Base-by-base conservation (phyloP, 352 stramenopile species). In the Globisporangium rhizosaccharum region DNA sequence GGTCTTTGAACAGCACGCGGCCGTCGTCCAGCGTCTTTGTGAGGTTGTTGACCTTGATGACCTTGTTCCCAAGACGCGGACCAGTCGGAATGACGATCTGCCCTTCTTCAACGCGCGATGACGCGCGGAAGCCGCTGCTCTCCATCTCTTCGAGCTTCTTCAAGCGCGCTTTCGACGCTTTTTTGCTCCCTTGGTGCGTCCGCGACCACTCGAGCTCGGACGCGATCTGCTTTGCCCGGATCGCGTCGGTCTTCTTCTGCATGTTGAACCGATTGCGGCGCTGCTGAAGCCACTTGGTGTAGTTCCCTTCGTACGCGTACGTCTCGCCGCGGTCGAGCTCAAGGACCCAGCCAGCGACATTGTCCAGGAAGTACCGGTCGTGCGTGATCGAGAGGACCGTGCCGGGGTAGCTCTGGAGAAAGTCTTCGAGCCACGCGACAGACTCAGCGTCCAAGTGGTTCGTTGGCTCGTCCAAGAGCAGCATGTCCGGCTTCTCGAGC, bases 351-450 rank as follows among this genome's bases (percentile, higher is more conserved):
- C 94, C 81, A 9, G 94, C 93, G 6, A 99, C 96, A 66, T 98
- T 98, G 66, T 99, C 96, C 28, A 99, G 63, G 67, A 99, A 99
- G 73, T 99, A 99, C 23, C 96, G 83, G 71, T 99, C 97, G 80
- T 99, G 97, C 26, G 97, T 99, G 66, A 99, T 98, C 33, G 92
- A 97, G 23, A 99, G 85, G 56, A 99, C 95, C 0, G 97, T 99
- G 58, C 96, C 94, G 49, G 88, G 87, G 73, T 98, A 99, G 53
- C 90, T 80, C 57, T 92, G 87, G 58, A 99, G 78, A 68, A 98
- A 99, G n/a, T 92, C 71, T 70, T 99, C 96, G 26, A 99, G 82
- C 97, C 97, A 99, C 33, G 78, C 73, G 64, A 99, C 97, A 18
- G 82, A 96, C 71, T 98, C 94, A 15, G 93, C 92, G 75, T 99